A percentile compares a stretch with the other conserved stretches of the same genome.
Evolutionary conservation across 2,329 filamentous ascomycete genomes (phyloP).

Genomic region (Pyrenophora seminiperda): DNA sequence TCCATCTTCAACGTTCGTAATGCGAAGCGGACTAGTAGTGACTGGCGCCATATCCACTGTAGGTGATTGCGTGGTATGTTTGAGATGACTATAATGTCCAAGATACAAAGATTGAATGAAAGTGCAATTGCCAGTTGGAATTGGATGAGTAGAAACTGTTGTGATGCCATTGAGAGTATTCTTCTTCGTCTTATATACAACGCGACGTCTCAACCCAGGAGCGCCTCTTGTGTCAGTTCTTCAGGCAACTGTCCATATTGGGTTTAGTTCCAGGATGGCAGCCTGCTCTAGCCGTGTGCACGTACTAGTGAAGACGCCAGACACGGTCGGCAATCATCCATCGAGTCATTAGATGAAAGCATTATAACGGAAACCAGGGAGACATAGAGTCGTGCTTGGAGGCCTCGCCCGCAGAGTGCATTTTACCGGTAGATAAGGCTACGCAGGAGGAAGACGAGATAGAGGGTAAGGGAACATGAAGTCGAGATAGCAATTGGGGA

Average conservation of each 20-base stretch:
- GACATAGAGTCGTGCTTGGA: too few species aligned
- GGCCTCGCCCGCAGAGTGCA: too few species aligned
- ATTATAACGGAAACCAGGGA: too few species aligned
- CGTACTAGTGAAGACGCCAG: background rate
- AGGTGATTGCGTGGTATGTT: background rate
- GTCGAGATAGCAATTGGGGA: too few species aligned
- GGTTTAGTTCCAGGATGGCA: background rate
- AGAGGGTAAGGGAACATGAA: too few species aligned
- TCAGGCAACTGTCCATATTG: constrained; percentile 4
- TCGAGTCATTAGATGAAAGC: too few species aligned
- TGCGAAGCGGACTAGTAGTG: constrained; percentile 6
- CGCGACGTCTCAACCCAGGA: background rate
- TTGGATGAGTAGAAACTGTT: background rate
- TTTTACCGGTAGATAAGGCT: too few species aligned
- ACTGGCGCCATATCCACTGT: constrained; percentile 7
- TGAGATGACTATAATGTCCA: background rate
- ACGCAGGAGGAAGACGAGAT: too few species aligned
- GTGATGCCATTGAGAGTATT: background rate
- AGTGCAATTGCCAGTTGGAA: background rate
- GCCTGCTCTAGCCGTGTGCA: background rate
- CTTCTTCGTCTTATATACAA: background rate
- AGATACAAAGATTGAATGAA: background rate
- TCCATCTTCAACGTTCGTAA: constrained; percentile 33
- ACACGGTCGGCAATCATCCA: too few species aligned
- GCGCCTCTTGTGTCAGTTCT: background rate